Percentiles rank a stretch among this genome's conserved stretches.
Conservation (phyloP, 2,329 filamentous ascomycete genomes). For the Verticillium isaacii region DNA sequence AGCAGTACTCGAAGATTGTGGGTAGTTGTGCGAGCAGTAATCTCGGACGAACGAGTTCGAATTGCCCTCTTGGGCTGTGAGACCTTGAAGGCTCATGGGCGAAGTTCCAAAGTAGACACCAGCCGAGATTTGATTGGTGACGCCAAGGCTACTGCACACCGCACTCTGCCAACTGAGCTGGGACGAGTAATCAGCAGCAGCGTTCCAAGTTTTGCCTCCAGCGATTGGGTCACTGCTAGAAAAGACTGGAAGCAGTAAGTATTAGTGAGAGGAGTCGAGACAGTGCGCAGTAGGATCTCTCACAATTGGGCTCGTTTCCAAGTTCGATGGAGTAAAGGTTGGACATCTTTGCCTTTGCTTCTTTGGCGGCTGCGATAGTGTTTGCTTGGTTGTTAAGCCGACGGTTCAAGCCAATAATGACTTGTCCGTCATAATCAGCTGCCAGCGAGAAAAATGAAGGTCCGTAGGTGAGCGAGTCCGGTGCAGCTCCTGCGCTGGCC, state of each 20-base stretch:
- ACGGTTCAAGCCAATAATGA: conserved; percentile 50
- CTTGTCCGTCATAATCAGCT: conserved; percentile 34
- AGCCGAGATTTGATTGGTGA: conserved; percentile 22
- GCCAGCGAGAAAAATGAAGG: conserved; percentile 47
- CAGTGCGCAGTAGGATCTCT: conserved; percentile 9
- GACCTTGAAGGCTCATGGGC: conserved; percentile 27
- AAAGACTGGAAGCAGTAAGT: conserved; percentile 1
- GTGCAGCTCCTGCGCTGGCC: conserved; percentile 39
- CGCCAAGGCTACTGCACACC: conserved; percentile 22
- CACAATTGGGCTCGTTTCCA: conserved; percentile 54
- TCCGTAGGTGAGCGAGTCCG: conserved; percentile 44
- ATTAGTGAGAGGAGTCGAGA: not conserved
- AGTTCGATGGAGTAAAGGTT: conserved; percentile 52
- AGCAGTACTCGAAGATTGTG: conserved; percentile 27
- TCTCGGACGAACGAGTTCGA: conserved; percentile 26
- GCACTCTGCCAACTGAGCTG: conserved; percentile 26
- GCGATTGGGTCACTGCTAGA: conserved; percentile 16
- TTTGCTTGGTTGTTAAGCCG: conserved; percentile 46
- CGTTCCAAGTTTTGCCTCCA: conserved; percentile 21
- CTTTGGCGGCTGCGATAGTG: conserved; percentile 43
- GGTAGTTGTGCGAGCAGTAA: conserved; percentile 43
- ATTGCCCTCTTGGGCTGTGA: not conserved
- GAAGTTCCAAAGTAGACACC: conserved; percentile 28
- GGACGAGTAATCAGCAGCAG: conserved; percentile 24
- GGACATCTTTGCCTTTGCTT: conserved; percentile 24